These are phyloP conservation scores for Ailanthus altissimus DNA, from an alignment of 345 rosid genomes.

Conservation along the genomic window DNA sequence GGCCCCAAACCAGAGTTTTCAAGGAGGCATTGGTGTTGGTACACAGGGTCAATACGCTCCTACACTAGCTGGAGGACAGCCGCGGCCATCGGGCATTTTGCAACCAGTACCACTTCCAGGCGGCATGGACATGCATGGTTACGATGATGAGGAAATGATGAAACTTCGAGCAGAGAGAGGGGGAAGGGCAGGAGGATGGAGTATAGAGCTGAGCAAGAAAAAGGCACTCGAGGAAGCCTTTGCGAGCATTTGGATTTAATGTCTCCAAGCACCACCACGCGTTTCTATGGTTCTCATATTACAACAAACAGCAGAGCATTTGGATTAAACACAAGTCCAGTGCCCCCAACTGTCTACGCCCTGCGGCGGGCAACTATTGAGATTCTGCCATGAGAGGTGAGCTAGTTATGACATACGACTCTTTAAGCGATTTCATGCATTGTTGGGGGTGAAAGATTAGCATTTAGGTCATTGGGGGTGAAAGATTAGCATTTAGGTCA, in stretches of 20 bases:
- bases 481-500: too few species aligned
- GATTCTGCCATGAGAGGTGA: background rate
- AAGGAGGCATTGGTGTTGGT: slow-evolving; percentile 41
- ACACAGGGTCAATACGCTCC: slow-evolving; percentile 66
- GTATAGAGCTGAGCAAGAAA: slow-evolving; percentile 73
- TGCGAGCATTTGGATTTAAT: slow-evolving; percentile 78
- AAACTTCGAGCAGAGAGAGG: slow-evolving; percentile 80
- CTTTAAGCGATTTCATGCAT: background rate
- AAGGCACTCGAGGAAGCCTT: slow-evolving; percentile 95
- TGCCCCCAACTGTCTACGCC: background rate
- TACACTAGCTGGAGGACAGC: slow-evolving; percentile 67
- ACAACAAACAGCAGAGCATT: background rate
- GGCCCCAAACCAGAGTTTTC: slow-evolving; percentile 39
- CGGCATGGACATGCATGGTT: slow-evolving; percentile 56
- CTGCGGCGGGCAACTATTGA: background rate
- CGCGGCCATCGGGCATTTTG: slow-evolving; percentile 70
- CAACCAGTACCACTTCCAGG: slow-evolving; percentile 73
- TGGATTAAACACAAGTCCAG: background rate
- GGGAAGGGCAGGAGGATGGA: slow-evolving; percentile 86
- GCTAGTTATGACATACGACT: background rate
- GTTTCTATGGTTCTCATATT: background rate
- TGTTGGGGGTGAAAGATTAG: too few species aligned
- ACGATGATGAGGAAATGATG: slow-evolving; percentile 72
- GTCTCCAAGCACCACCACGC: background rate
- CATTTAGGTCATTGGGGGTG: too few species aligned